Conservation (phyloP, 257 asterid genomes). For the Nicotiana sylvestris region DNA sequence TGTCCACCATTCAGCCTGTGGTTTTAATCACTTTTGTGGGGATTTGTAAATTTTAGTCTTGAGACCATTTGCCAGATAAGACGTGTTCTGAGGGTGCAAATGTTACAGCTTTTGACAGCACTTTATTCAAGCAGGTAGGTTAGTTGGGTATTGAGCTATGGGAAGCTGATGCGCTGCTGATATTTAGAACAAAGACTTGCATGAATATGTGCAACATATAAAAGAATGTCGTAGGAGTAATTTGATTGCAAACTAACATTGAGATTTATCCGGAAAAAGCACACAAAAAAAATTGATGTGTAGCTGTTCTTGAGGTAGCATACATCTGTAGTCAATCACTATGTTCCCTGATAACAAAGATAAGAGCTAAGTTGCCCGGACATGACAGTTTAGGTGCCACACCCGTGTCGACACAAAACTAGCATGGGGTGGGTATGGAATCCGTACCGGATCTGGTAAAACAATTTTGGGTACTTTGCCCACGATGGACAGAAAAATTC, state of each 20-base stretch:
- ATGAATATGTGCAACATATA: background rate
- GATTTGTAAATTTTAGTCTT: background rate
- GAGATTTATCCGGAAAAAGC: background rate
- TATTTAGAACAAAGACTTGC: background rate
- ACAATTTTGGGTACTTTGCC: no score
- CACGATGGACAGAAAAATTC: no score
- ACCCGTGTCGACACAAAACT: no score
- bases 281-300: background rate
- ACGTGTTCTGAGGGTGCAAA: background rate
- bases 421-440: no score
- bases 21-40: background rate
- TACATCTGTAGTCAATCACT: background rate
- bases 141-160: background rate
- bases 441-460: no score
- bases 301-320: background rate
- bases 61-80: background rate
- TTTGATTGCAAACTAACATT: background rate
- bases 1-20: background rate
- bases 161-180: background rate
- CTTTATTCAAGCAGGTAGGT: background rate
- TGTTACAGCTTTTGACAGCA: background rate
- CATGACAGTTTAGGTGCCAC: no score
- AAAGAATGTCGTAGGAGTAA: background rate
- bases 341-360: background rate
- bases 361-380: no score